Percentiles rank a stretch among this genome's conserved stretches.
Conservation (phyloP, 2,329 filamentous ascomycete species). For the Aureobasidium namibiae region DNA sequence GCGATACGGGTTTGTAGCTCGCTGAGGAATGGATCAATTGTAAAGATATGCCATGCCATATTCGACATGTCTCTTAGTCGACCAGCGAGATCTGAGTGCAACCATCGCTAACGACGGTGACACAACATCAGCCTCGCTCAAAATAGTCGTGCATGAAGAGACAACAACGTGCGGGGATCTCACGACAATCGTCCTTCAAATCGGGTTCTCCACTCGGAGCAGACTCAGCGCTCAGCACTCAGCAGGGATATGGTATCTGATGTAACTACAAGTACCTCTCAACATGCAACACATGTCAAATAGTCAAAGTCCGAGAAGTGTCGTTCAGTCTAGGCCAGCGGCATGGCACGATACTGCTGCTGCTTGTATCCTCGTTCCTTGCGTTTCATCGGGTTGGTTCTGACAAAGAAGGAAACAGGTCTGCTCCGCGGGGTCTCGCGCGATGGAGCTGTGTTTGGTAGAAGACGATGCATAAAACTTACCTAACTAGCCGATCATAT, state of each 20-base stretch:
- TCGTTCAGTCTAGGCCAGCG: background rate
- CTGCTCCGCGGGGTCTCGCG: background rate
- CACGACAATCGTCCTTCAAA: background rate
- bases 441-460: background rate
- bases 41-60: background rate
- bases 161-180: background rate
- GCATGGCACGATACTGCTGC: background rate
- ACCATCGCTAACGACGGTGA: conserved; percentile 1
- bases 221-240: background rate
- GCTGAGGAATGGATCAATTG: background rate
- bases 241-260: conserved; percentile 4
- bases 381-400: background rate
- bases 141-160: conserved; percentile 8
- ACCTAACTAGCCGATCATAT: background rate
- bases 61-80: background rate
- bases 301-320: background rate
- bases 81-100: background rate
- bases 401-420: background rate
- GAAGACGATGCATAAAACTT: background rate
- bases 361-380: background rate
- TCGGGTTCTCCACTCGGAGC: background rate
- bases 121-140: background rate
- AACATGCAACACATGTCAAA: background rate
- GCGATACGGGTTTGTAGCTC: conserved; percentile 5
- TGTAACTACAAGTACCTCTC: conserved; percentile 1